A percentile compares a stretch with the other conserved stretches of the same genome.
phyloP scores from a whole-genome alignment of 2,329 filamentous ascomycete genomes.

The Rugonectria rugulosa region DNA sequence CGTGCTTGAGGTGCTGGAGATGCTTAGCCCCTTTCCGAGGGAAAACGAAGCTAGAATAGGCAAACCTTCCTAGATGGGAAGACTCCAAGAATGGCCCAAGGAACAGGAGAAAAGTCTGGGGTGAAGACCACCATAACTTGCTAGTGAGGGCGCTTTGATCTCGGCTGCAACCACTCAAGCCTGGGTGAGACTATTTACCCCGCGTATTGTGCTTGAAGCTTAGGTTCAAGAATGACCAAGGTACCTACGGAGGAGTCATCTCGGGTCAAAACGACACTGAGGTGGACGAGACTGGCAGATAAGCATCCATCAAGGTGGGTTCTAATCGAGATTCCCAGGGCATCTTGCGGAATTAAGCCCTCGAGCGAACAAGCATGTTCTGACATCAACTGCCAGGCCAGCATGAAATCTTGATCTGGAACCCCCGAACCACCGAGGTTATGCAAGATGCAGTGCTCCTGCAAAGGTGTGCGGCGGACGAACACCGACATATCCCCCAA shows the following conservation, averaged over 20 bases:
- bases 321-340: too few relatives aligned
- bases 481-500: slow-evolving; percentile 16
- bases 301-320: too few relatives aligned
- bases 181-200: not conserved
- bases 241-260: too few relatives aligned
- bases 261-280: too few relatives aligned
- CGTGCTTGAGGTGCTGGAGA: too few relatives aligned
- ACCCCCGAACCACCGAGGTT: slow-evolving; percentile 10
- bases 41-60: slow-evolving; percentile 13
- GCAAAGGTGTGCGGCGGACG: not conserved
- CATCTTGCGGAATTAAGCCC: too few relatives aligned
- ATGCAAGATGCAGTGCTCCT: not conserved
- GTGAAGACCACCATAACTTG: slow-evolving; percentile 3
- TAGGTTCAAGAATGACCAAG: too few relatives aligned
- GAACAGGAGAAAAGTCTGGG: slow-evolving; percentile 15
- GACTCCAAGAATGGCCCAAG: not conserved
- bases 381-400: too few relatives aligned
- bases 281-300: too few relatives aligned
- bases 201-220: too few relatives aligned
- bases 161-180: too few relatives aligned
- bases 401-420: not conserved
- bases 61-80: slow-evolving; percentile 16
- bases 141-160: not conserved
- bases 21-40: not conserved
- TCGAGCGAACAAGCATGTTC: too few relatives aligned